Evolutionary conservation across 345 rosid genomes (phyloP), one percentile per base, ranked within the genome.

Genomic region (Brassica incana): DNA sequence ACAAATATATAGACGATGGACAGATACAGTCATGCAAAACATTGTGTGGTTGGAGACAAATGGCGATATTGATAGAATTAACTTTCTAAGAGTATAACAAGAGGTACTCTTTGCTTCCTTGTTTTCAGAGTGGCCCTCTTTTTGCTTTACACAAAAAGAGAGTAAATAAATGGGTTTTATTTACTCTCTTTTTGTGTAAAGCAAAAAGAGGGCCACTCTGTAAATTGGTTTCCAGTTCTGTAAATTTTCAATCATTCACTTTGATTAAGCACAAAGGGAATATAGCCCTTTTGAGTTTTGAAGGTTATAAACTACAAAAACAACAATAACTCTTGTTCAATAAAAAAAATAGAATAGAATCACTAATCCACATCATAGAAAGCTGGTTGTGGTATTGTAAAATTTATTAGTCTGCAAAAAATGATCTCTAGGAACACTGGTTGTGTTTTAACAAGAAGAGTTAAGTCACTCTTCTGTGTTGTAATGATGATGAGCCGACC

Each of bases 401-500:
- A 45, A 45, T 10, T 10, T 45, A 12, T 45, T 45, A 43, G 50
- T 11, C 50, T 43, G 52, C 38, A 10, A 45, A 3, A 45, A 11
- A 1, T 45, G 52, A 40, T 2, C 45, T 40, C 45, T 40, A 40
- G 45, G 45, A 40, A 8, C 11, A 40, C 4, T 45, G 52, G 52
- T 45, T 36, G 43, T 36, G 43, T 36, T 36, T 36, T 8, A 36
- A 36, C 43, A 36, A 36, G 43, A 36, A 36, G 45, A 8, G 11
- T 38, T 38, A 38, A 38, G 65, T 87, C 67, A 88, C 62, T 83
- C 87, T 68, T 82, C 84, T 76, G 84, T 82, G 67, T 87, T 81
- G 81, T 89, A 92, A 76, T 83, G 92, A 75, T 92, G 97, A 63
- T 97, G 91, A 35, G 90, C 82, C 78, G 92, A 76, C 97, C 97